phyloP scores from a whole-genome alignment of 1,284 basidiomycete species.

The Mycosarcoma mackinlayi region DNA sequence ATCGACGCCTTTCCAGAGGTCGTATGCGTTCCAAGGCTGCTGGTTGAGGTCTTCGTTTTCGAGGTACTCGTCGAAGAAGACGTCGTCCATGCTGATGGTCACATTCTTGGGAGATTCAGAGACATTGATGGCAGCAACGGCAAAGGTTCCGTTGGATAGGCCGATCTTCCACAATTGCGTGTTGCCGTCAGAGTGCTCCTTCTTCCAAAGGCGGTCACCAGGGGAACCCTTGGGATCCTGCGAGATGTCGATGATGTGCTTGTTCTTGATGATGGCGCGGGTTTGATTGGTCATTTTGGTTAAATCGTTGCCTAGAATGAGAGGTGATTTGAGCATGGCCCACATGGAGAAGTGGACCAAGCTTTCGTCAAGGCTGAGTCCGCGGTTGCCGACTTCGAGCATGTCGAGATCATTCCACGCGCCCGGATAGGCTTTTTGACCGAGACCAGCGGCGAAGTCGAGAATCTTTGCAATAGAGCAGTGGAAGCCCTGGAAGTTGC shows the following conservation, averaged over 20 bases:
- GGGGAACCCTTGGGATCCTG: slow-evolving; percentile 57
- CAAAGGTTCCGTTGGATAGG: slow-evolving; percentile 41
- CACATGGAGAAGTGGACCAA: slow-evolving; percentile 62
- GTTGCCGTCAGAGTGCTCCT: slow-evolving; percentile 22
- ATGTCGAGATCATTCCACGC: slow-evolving; percentile 65
- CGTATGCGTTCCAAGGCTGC: slow-evolving; percentile 27
- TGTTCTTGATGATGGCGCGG: slow-evolving; percentile 60
- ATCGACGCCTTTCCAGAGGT: slow-evolving; percentile 33
- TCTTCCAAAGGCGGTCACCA: slow-evolving; percentile 44
- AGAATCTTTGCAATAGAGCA: slow-evolving; percentile 31
- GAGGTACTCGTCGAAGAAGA: slow-evolving; percentile 39
- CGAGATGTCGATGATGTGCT: slow-evolving; percentile 57
- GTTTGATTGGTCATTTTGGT: slow-evolving; percentile 48
- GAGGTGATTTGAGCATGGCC: slow-evolving; percentile 62
- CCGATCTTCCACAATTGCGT: slow-evolving; percentile 44
- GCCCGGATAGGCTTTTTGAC: slow-evolving; percentile 54
- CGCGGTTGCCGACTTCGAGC: slow-evolving; percentile 50
- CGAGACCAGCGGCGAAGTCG: slow-evolving; percentile 28
- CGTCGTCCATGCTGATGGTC: slow-evolving; percentile 19
- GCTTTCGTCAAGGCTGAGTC: slow-evolving; percentile 49
- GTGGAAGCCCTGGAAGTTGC: slow-evolving; percentile 34
- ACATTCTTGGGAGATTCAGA: slow-evolving; percentile 36
- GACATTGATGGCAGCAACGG: slow-evolving; percentile 41
- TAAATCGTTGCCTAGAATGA: slow-evolving; percentile 67
- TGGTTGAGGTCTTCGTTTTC: slow-evolving; percentile 14